These are phyloP conservation scores for Dunaliella primolecta DNA, from an alignment of 139 green algal genomes.

Conservation along the genomic window DNA sequence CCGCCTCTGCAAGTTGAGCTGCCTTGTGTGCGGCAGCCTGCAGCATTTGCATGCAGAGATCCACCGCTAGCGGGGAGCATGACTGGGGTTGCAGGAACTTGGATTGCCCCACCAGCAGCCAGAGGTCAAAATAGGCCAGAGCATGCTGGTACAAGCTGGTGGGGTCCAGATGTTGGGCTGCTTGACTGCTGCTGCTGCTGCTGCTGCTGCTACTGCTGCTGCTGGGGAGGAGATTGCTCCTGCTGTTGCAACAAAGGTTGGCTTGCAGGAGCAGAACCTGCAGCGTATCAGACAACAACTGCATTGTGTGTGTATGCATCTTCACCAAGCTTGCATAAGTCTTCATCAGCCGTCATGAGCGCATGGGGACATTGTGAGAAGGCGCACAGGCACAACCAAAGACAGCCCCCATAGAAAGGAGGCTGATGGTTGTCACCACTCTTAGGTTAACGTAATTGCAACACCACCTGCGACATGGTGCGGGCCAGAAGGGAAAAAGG, in stretches of 20 bases:
- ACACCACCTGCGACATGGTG: no score
- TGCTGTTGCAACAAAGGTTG: background rate
- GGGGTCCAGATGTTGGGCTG: background rate
- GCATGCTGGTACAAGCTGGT: slow-evolving; percentile 8
- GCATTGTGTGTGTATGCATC: no score
- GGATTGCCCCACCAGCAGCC: slow-evolving; percentile 33
- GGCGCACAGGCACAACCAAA: no score
- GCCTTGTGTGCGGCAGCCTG: slow-evolving; percentile 16
- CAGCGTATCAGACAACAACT: no score
- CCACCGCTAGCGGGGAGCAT: slow-evolving; percentile 10
- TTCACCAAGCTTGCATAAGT: no score
- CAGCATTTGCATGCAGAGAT: slow-evolving; percentile 37
- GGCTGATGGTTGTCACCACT: no score
- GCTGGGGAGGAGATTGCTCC: no score
- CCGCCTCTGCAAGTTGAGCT: slow-evolving; percentile 26
- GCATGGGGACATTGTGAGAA: no score
- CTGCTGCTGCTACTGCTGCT: background rate
- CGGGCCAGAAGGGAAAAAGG: no score
- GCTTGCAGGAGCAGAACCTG: background rate
- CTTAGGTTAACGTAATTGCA: no score
- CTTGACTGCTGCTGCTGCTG: background rate
- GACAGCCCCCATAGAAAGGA: no score
- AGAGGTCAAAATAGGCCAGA: slow-evolving; percentile 37
- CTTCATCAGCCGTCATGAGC: no score
- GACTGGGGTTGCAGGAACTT: background rate